phyloP scores from a whole-genome alignment of 1,139 yeast genomes.

The Sugiyamaella novakii region DNA sequence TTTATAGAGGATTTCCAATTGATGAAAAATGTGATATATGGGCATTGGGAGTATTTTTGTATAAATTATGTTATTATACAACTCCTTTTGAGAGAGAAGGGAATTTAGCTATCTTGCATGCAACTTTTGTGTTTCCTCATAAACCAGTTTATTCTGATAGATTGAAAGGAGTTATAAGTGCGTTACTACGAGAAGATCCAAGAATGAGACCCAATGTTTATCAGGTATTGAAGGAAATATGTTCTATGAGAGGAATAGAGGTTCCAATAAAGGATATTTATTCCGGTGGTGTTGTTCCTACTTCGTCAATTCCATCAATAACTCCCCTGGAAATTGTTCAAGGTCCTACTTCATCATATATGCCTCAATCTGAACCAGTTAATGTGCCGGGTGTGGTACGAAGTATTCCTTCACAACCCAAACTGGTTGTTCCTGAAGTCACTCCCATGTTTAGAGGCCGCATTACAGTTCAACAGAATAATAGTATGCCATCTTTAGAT shows the following conservation, averaged over 20 bases:
- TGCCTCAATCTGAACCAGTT: slow-evolving; percentile 13
- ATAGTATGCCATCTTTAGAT: slow-evolving; percentile 17
- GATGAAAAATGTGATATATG: slow-evolving; percentile 95
- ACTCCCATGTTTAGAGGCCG: slow-evolving; percentile 37
- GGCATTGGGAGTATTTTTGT: slow-evolving; percentile 92
- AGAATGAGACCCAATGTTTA: slow-evolving; percentile 81
- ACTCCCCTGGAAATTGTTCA: slow-evolving; percentile 17
- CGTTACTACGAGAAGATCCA: slow-evolving; percentile 79
- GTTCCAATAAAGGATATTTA: slow-evolving; percentile 52
- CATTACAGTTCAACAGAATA: slow-evolving; percentile 21
- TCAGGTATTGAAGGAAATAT: slow-evolving; percentile 73
- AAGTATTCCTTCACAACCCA: slow-evolving; percentile 5
- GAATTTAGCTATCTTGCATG: slow-evolving; percentile 64
- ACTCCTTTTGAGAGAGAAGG: slow-evolving; percentile 88
- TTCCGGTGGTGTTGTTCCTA: slow-evolving; percentile 21
- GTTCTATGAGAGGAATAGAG: slow-evolving; percentile 54
- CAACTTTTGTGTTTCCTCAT: slow-evolving; percentile 60
- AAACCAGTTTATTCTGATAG: slow-evolving; percentile 46
- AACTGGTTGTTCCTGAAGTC: slow-evolving; percentile 29
- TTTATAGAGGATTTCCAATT: slow-evolving; percentile 79
- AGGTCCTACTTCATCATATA: slow-evolving; percentile 6
- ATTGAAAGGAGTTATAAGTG: slow-evolving; percentile 59
- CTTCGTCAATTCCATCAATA: slow-evolving; percentile 17
- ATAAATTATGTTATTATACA: slow-evolving; percentile 88
- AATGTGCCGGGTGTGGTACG: slow-evolving; percentile 15